Conservation (phyloP, 306 rosid species). For the Fragaria ananassa region DNA sequence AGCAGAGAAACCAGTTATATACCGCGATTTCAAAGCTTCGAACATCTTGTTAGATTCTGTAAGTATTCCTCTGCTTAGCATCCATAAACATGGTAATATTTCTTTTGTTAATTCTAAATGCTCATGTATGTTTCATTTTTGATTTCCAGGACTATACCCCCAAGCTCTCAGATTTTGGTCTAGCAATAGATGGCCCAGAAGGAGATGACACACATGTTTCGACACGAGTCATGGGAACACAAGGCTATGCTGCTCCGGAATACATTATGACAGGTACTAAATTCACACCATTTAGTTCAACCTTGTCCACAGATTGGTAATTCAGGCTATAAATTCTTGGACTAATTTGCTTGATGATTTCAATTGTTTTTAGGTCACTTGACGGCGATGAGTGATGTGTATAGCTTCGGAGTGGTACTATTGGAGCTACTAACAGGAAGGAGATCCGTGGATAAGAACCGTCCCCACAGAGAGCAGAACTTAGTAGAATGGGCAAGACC, state of each 20-base stretch:
- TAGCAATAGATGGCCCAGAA: constrained; percentile 96
- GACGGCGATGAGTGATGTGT: constrained; percentile 92
- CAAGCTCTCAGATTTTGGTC: constrained; percentile 92
- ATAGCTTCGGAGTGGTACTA: constrained; percentile 85
- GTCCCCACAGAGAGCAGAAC: constrained; percentile 70
- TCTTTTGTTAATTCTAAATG: background rate
- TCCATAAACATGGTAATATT: background rate
- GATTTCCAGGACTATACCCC: constrained; percentile 61
- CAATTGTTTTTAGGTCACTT: constrained; percentile 54
- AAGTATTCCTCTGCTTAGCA: constrained; percentile 18
- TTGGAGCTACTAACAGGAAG: constrained; percentile 78
- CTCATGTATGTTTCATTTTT: background rate
- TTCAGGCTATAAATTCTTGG: background rate
- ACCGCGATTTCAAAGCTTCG: constrained; percentile 89
- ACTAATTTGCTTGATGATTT: background rate
- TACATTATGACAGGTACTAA: constrained; percentile 83
- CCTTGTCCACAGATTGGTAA: background rate
- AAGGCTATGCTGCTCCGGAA: constrained; percentile 96
- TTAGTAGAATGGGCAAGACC: constrained; percentile 87
- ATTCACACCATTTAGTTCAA: background rate
- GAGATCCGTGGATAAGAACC: constrained; percentile 65
- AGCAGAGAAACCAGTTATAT: constrained; percentile 82
- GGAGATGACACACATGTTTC: constrained; percentile 98
- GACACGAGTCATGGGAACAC: constrained; percentile 92
- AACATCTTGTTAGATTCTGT: constrained; percentile 88